Evolutionary conservation across 352 stramenopile species (phyloP).

Genomic region (Salisapilia sapeloensis): DNA sequence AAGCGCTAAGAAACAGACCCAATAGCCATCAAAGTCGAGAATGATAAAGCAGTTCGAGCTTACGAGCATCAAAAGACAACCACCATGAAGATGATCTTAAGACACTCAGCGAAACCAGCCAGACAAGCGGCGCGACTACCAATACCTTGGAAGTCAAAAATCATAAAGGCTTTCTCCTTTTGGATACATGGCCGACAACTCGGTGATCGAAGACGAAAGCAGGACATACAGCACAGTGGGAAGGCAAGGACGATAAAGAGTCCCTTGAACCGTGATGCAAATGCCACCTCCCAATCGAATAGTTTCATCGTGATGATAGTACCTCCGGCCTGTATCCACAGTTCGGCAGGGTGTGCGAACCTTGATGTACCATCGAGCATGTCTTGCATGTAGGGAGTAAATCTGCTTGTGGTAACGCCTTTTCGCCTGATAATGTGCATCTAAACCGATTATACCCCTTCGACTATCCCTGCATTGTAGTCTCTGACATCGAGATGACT

Average conservation of each 20-base stretch:
- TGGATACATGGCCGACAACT: conserved; percentile 37
- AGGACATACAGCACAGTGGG: conserved; percentile 43
- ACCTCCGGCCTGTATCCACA: conserved; percentile 34
- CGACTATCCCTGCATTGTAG: no score
- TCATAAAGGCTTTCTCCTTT: conserved; percentile 33
- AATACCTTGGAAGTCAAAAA: conserved; percentile 45
- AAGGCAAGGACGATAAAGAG: conserved; percentile 36
- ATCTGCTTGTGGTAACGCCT: no score
- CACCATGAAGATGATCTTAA: conserved; percentile 53
- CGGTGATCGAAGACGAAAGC: conserved; percentile 50
- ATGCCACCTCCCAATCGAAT: conserved; percentile 37
- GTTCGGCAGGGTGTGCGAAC: conserved; percentile 30
- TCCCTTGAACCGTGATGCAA: conserved; percentile 32
- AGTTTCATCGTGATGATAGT: conserved; percentile 38
- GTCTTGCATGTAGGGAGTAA: no score
- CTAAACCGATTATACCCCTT: no score
- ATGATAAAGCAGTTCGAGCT: conserved; percentile 47
- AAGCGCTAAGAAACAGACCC: conserved; percentile 28
- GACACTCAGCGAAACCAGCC: conserved; percentile 35
- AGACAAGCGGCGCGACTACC: conserved; percentile 32
- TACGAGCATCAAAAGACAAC: conserved; percentile 38
- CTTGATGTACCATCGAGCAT: conserved; percentile 9
- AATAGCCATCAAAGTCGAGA: conserved; percentile 14
- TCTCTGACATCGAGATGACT: no score
- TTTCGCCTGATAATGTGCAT: no score